Evolutionary conservation across 768 basidiomycete species (phyloP).

Genomic region (Tricholoma bakamatsutake): DNA sequence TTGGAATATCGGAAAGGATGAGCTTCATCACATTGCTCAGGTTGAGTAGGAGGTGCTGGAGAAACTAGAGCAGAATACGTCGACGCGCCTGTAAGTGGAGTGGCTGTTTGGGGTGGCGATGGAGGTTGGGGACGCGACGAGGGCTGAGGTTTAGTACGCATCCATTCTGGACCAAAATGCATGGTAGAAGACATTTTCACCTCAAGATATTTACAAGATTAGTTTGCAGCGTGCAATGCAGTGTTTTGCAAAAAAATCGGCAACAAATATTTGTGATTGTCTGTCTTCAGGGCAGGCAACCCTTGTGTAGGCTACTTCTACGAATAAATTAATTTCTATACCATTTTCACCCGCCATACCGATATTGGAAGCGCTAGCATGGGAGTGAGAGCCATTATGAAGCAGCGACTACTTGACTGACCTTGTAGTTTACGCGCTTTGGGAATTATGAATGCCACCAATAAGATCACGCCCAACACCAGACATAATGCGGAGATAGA

Average conservation of each 20-base stretch:
- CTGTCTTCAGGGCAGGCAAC: constrained; percentile 35
- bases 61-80: constrained; percentile 71
- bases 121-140: constrained; percentile 48
- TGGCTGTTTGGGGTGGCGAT: constrained; percentile 49
- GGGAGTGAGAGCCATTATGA: constrained; percentile 6
- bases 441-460: constrained; percentile 76
- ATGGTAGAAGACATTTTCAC: constrained; percentile 53
- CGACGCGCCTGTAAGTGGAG: constrained; percentile 44
- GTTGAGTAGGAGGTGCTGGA: constrained; percentile 39
- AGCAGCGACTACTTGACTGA: constrained; percentile 28
- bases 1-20: constrained; percentile 86
- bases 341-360: constrained; percentile 65
- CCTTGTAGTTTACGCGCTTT: constrained; percentile 84
- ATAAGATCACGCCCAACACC: constrained; percentile 62
- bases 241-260: constrained; percentile 29
- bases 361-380: constrained; percentile 57
- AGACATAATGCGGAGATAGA: constrained; percentile 78
- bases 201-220: constrained; percentile 15
- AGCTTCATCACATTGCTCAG: constrained; percentile 54
- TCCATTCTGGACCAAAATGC: constrained; percentile 93
- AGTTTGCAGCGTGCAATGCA: constrained; percentile 13
- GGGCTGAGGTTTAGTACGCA: constrained; percentile 72
- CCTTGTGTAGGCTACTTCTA: constrained; percentile 1
- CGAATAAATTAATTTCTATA: constrained; percentile 15
- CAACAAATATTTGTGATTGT: constrained; percentile 27